A percentile compares a stretch with the other conserved stretches of the same genome.
These are phyloP conservation scores for Epichloe typhina DNA, from an alignment of 2,329 filamentous ascomycete genomes.

Conservation along the genomic window DNA sequence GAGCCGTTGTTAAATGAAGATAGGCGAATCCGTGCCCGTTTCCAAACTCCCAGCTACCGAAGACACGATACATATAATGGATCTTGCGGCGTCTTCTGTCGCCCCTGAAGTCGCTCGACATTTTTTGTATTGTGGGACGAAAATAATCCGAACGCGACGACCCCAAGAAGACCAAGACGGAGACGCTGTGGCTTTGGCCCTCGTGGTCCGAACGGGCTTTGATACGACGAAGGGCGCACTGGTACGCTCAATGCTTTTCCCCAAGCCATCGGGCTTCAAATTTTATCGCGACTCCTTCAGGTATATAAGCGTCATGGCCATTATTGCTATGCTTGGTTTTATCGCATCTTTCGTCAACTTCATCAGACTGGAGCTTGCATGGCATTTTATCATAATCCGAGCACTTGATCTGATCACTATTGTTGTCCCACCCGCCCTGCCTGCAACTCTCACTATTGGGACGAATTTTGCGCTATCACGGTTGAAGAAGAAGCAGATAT, in stretches of 20 bases:
- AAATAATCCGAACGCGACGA: constrained; percentile 78
- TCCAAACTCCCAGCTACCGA: constrained; percentile 80
- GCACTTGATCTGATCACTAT: constrained; percentile 95
- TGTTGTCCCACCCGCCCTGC: constrained; percentile 86
- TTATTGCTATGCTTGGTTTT: constrained; percentile 77
- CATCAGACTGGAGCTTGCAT: constrained; percentile 65
- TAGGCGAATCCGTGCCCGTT: constrained; percentile 86
- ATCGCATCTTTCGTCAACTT: constrained; percentile 89
- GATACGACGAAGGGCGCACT: constrained; percentile 94
- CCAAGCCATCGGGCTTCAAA: constrained; percentile 95
- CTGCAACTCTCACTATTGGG: constrained; percentile 89
- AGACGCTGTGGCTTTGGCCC: constrained; percentile 79
- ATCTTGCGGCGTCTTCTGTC: constrained; percentile 69
- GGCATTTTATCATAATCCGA: constrained; percentile 83
- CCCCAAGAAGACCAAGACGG: constrained; percentile 78
- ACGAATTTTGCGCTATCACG: constrained; percentile 87
- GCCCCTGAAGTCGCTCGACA: constrained; percentile 74
- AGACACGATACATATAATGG: constrained; percentile 60
- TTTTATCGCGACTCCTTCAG: constrained; percentile 97
- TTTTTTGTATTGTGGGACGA: constrained; percentile 90
- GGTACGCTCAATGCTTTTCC: constrained; percentile 95
- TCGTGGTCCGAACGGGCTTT: constrained; percentile 90
- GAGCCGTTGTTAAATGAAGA: background rate
- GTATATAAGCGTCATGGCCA: constrained; percentile 93
- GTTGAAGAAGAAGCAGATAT: constrained; percentile 80